phyloP scores from a whole-genome alignment of 2,329 filamentous ascomycete genomes.

The Fonsecaea erecta region DNA sequence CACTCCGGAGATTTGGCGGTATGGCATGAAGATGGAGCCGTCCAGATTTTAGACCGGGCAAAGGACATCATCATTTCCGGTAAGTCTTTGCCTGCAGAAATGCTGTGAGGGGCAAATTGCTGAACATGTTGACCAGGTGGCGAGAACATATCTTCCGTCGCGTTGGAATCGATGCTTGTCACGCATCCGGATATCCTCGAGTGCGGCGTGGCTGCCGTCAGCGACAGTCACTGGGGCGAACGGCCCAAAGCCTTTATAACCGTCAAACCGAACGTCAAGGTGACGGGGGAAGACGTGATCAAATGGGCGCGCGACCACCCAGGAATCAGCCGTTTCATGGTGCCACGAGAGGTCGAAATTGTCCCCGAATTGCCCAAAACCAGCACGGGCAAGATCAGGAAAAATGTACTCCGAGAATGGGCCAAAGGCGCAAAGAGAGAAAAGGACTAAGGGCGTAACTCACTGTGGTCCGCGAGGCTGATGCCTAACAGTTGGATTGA shows the following conservation, averaged over 20 bases:
- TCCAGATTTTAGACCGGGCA: slow-evolving; percentile 88
- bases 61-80: slow-evolving; percentile 99
- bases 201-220: slow-evolving; percentile 84
- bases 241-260: slow-evolving; percentile 94
- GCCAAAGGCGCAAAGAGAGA: slow-evolving; percentile 61
- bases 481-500: background rate
- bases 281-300: slow-evolving; percentile 73
- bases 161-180: slow-evolving; percentile 85
- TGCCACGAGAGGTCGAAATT: slow-evolving; percentile 72
- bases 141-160: slow-evolving; percentile 95
- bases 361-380: slow-evolving; percentile 93
- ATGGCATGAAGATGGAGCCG: slow-evolving; percentile 86
- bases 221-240: slow-evolving; percentile 92
- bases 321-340: slow-evolving; percentile 89
- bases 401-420: slow-evolving; percentile 90
- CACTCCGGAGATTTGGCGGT: slow-evolving; percentile 94
- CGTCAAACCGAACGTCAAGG: slow-evolving; percentile 66
- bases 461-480: background rate
- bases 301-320: slow-evolving; percentile 82
- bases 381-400: slow-evolving; percentile 93
- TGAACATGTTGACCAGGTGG: slow-evolving; percentile 63
- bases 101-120: background rate
- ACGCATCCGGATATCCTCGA: slow-evolving; percentile 89
- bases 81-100: slow-evolving; percentile 47
- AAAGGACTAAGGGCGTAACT: slow-evolving; percentile 19